A percentile compares a stretch with the other conserved stretches of the same genome.
Evolutionary conservation across 2,329 filamentous ascomycete genomes (phyloP).

Genomic region (Macrophomina tecta): DNA sequence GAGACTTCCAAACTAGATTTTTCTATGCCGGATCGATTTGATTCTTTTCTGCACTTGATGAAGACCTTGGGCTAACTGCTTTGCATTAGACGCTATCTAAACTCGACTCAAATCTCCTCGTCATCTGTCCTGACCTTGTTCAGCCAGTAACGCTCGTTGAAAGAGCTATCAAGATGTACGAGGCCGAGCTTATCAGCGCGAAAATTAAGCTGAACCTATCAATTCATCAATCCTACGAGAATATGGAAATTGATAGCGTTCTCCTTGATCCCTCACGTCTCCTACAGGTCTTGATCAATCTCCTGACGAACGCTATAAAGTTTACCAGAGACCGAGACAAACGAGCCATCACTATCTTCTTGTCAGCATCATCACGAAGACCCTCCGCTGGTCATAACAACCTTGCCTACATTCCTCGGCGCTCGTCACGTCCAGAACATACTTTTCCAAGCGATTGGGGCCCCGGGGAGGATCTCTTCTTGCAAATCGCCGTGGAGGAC

Average conservation of each 20-base stretch:
- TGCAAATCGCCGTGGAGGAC: constrained; percentile 29
- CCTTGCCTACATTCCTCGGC: constrained; percentile 31
- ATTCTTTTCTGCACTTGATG: too few species aligned
- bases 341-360: constrained; percentile 39
- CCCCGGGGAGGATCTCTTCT: constrained; percentile 29
- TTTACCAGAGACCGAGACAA: constrained; percentile 37
- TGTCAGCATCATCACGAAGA: constrained; percentile 34
- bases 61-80: too few species aligned
- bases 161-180: constrained; percentile 35
- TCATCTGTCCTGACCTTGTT: constrained; percentile 33
- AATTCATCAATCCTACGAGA: constrained; percentile 30
- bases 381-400: constrained; percentile 23
- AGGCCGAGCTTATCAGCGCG: constrained; percentile 33
- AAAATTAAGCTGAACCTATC: constrained; percentile 29
- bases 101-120: constrained; percentile 34
- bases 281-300: constrained; percentile 38
- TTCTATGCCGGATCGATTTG: too few species aligned
- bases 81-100: constrained; percentile 14
- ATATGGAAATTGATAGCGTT: constrained; percentile 31
- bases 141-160: constrained; percentile 33
- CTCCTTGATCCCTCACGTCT: constrained; percentile 30
- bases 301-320: constrained; percentile 43
- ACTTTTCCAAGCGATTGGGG: constrained; percentile 28
- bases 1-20: too few species aligned
- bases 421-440: constrained; percentile 24